Conservation (phyloP, 2,329 filamentous ascomycete species). For the Neospermospora avenae region DNA sequence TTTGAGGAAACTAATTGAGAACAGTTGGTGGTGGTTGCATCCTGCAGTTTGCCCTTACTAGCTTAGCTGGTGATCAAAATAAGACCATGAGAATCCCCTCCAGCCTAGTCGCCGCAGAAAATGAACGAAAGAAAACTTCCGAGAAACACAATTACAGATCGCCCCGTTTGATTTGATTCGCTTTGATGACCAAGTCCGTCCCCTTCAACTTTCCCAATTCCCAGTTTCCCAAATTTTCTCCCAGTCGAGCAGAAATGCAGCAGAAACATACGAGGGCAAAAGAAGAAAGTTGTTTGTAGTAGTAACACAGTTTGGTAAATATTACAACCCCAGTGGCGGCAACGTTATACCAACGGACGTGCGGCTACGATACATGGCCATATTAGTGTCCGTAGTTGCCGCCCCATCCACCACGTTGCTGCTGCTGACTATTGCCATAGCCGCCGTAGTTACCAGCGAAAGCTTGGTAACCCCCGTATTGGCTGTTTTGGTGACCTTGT, state of each 20-base stretch:
- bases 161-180: neutral
- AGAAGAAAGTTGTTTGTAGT: slow-evolving; percentile 20
- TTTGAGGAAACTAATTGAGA: slow-evolving; percentile 10
- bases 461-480: slow-evolving; percentile 44
- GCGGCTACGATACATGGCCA: slow-evolving; percentile 23
- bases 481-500: slow-evolving; percentile 41
- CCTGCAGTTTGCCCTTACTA: neutral
- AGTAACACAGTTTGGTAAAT: slow-evolving; percentile 35
- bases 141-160: slow-evolving; percentile 10
- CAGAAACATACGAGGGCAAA: slow-evolving; percentile 3
- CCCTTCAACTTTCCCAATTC: slow-evolving; percentile 5
- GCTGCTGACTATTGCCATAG: slow-evolving; percentile 37
- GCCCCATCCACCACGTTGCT: slow-evolving; percentile 45
- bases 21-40: slow-evolving; percentile 6
- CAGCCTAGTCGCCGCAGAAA: neutral
- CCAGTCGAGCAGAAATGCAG: slow-evolving; percentile 3
- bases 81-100: neutral
- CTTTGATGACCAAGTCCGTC: slow-evolving; percentile 6
- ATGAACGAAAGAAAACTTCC: neutral
- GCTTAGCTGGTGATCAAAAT: neutral
- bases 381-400: slow-evolving; percentile 43
- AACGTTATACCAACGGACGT: slow-evolving; percentile 29
- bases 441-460: slow-evolving; percentile 40
- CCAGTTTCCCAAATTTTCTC: neutral
- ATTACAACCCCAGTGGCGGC: slow-evolving; percentile 25